Evolutionary conservation across 805 yeast genomes (phyloP).

Genomic region (Yarrowia sp.): DNA sequence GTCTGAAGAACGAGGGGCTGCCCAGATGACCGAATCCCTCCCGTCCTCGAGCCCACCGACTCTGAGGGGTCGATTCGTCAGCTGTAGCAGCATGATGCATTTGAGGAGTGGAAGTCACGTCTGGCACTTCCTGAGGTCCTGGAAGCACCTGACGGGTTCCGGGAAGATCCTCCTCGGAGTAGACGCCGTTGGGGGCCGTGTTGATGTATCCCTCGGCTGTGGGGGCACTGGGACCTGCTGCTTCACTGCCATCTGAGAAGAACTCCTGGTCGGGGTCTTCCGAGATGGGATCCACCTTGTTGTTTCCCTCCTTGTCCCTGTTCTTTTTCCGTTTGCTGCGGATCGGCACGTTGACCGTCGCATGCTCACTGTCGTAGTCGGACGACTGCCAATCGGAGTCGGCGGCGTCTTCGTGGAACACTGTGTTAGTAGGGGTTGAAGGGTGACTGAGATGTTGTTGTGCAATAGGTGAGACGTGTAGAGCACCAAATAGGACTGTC

Average conservation of each 20-base stretch:
- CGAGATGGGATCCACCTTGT: conserved; percentile 8
- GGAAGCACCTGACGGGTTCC: conserved; percentile 4
- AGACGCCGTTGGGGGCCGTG: conserved; percentile 12
- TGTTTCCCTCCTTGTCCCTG: background rate
- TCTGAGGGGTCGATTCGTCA: conserved; percentile 11
- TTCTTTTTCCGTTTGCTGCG: conserved; percentile 10
- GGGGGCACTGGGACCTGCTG: conserved; percentile 21
- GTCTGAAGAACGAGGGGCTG: conserved; percentile 23
- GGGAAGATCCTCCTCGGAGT: background rate
- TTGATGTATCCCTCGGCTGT: conserved; percentile 26
- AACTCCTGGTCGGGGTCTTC: conserved; percentile 23
- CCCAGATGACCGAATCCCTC: conserved; percentile 32
- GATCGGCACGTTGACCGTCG: conserved; percentile 27
- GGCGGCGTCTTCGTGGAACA: conserved; percentile 27
- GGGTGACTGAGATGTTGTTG: no score
- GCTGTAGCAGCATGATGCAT: background rate
- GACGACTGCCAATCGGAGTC: conserved; percentile 38
- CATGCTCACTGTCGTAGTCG: conserved; percentile 33
- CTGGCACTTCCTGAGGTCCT: conserved; percentile 3
- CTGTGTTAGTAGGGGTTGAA: conserved; percentile 8
- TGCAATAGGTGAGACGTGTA: no score
- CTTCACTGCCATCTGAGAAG: conserved; percentile 19
- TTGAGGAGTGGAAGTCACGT: conserved; percentile 6
- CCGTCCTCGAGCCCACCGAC: conserved; percentile 7
- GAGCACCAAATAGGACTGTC: no score